Conservation (phyloP, 2,329 filamentous ascomycete genomes). For the Plenodomus tracheiphilus region DNA sequence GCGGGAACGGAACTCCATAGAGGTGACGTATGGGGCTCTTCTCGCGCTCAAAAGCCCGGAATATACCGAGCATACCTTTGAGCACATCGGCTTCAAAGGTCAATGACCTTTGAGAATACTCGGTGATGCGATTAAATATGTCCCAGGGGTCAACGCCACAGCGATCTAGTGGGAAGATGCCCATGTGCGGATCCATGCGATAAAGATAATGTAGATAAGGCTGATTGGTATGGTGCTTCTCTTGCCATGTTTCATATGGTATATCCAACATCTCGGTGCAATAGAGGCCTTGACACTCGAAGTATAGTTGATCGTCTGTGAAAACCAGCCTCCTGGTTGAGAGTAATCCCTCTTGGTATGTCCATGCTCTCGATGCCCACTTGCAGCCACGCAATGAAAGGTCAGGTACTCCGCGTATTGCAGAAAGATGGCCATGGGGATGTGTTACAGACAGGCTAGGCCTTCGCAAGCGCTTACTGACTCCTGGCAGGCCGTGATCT, state of each 20-base stretch:
- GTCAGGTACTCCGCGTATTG: conserved; percentile 1
- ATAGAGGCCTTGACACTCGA: conserved; percentile 2
- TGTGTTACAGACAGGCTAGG: conserved; percentile 2
- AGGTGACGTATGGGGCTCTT: conserved; percentile 10
- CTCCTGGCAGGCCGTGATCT: conserved; percentile 3
- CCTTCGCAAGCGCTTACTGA: conserved; percentile 2
- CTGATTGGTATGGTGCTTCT: conserved; percentile 6
- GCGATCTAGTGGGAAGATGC: conserved; percentile 9
- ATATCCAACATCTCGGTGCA: conserved; percentile 10
- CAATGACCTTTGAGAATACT: conserved; percentile 1
- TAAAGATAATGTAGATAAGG: conserved; percentile 2
- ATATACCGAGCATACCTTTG: conserved; percentile 1
- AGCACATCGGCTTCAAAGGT: conserved; percentile 1
- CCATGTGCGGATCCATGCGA: conserved; percentile 5
- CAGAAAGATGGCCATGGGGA: conserved; percentile 1
- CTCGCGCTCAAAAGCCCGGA: not conserved
- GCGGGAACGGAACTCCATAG: conserved; percentile 9
- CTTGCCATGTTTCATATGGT: conserved; percentile 1
- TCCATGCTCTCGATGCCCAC: conserved; percentile 2
- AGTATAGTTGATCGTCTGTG: conserved; percentile 1
- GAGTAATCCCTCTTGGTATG: conserved; percentile 2
- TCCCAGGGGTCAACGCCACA: conserved; percentile 13
- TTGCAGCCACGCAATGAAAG: not conserved
- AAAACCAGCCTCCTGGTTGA: not conserved
- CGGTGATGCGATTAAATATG: conserved; percentile 4